Evolutionary conservation across 2,329 filamentous ascomycete genomes (phyloP), one percentile per base, ranked within the genome.

Genomic region (Aureobasidium sp.): DNA sequence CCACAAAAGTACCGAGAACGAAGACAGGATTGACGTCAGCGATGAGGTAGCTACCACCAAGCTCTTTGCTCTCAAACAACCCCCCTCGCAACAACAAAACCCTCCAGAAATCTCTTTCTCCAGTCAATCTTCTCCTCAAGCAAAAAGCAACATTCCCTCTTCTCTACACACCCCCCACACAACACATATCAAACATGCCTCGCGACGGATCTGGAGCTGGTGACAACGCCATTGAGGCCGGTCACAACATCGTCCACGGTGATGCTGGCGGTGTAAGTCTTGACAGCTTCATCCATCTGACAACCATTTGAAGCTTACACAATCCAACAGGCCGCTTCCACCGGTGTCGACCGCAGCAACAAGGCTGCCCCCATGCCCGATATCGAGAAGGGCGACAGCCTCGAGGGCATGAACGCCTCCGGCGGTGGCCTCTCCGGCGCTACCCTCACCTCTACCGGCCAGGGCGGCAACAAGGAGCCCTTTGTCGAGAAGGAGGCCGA

Each of bases 391-490:
- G 75, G 74, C 62, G 70, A 70, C 61, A 71, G 69, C 5, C 49
- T 74, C 48, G 68, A 71, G 55, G 73, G 72, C 61, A 65, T 74
- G 69, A 68, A 67, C 62, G 72, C 70, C 13, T 72, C 69, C 15
- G 73, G 72, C 36, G 73, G 71, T 57, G 72, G 72, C 16, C 66
- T 64, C 32, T 62, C 59, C 8, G 86, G 85, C 13, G 81, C 96
- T 62, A 80, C 83, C 25, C 94, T 97, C 65, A 97, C 92, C 75
- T 82, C 39, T n/a, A 57, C 53, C 13, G 76, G 81, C 62, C 82
- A 85, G 63, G 83, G 90, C 71, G 97, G 93, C 91, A 86, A 82
- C 5, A 97, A 97, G 92, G 80, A 79, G 63, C 85, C 88, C 69
- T 97, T 97, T 70, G 81, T 89, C 9, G 83, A 90, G 65, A 83